Percentiles rank a stretch among this genome's conserved stretches.
Conservation (phyloP, 2,329 filamentous ascomycete species). For the Corinectria fuckeliana region DNA sequence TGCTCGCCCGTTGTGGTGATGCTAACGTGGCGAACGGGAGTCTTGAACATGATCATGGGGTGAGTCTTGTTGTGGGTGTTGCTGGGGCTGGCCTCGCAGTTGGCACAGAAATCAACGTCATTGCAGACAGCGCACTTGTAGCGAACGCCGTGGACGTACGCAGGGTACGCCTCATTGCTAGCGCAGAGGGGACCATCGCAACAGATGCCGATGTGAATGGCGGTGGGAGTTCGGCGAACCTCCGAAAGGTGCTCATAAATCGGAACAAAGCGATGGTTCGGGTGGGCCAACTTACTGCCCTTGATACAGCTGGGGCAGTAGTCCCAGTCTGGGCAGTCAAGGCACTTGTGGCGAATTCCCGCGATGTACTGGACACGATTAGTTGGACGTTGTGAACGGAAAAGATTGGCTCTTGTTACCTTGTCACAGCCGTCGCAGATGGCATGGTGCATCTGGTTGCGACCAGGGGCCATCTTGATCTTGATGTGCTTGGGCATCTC, state of each 20-base stretch:
- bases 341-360: conserved; percentile 94
- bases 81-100: conserved; percentile 85
- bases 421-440: conserved; percentile 95
- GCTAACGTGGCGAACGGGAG: conserved; percentile 84
- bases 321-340: conserved; percentile 97
- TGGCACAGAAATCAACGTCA: conserved; percentile 93
- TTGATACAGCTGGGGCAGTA: conserved; percentile 82
- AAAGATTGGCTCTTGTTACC: neutral
- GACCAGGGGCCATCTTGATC: conserved; percentile 76
- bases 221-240: conserved; percentile 33
- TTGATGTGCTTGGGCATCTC: conserved; percentile 66
- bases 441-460: conserved; percentile 82
- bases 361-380: conserved; percentile 64
- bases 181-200: conserved; percentile 93
- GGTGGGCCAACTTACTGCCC: conserved; percentile 72
- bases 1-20: conserved; percentile 86
- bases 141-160: conserved; percentile 83
- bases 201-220: conserved; percentile 82
- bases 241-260: conserved; percentile 74
- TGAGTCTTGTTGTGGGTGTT: conserved; percentile 95
- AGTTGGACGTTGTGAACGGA: neutral
- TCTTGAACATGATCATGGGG: conserved; percentile 96
- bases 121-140: conserved; percentile 98
- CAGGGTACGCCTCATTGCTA: conserved; percentile 57
- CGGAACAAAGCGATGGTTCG: conserved; percentile 85